Evolutionary conservation across 148 eudicot genomes (phyloP).

Genomic region (Persicaria maculosa): DNA sequence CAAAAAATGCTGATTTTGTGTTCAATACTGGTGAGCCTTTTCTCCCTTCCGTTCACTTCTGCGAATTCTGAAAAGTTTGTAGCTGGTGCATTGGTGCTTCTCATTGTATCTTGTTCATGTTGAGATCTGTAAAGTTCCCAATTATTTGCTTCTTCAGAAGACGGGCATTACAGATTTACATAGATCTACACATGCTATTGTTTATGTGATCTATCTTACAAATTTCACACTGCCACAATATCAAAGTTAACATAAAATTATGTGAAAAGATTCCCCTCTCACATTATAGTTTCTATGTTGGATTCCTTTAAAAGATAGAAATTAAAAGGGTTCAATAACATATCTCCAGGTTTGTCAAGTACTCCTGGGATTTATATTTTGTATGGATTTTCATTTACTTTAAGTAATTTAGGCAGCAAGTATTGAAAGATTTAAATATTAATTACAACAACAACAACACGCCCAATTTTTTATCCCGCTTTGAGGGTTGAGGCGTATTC

Average conservation of each 20-base stretch:
- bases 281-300: neutral
- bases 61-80: neutral
- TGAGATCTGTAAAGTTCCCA: neutral
- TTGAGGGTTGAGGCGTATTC: too few relatives aligned
- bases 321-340: neutral
- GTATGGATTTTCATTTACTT: neutral
- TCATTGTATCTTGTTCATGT: neutral
- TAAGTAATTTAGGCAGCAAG: neutral
- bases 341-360: neutral
- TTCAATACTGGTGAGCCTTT: conserved; percentile 73
- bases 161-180: neutral
- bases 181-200: neutral
- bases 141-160: neutral
- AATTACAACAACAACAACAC: neutral
- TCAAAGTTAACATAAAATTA: neutral
- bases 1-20: conserved; percentile 68
- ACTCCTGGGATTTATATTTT: neutral
- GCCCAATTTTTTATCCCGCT: too few relatives aligned
- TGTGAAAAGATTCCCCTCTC: neutral
- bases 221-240: neutral
- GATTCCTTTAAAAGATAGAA: neutral
- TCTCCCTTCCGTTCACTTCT: conserved; percentile 4
- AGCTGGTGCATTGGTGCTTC: neutral
- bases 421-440: neutral
- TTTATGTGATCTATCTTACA: neutral